These are phyloP conservation scores for Penicillium sp. DNA, from an alignment of 2,329 filamentous ascomycete genomes.

Conservation along the genomic window DNA sequence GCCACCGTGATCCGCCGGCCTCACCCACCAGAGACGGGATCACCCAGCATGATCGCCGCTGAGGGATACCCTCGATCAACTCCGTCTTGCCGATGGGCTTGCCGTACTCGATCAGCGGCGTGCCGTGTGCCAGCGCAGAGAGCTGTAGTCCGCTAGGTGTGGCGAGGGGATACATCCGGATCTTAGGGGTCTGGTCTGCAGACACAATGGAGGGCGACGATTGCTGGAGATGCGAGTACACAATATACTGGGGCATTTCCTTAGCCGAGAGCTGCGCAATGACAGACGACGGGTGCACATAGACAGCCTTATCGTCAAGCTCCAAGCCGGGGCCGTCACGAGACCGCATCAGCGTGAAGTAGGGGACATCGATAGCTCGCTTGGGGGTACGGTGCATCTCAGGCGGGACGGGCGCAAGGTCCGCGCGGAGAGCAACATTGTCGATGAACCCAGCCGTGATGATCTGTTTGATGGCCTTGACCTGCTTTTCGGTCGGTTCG, in stretches of 20 bases:
- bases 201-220: constrained; percentile 47
- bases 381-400: constrained; percentile 60
- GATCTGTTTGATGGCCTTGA: constrained; percentile 80
- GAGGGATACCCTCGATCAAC: constrained; percentile 39
- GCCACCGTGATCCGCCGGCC: constrained; percentile 65
- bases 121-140: constrained; percentile 69
- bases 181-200: constrained; percentile 58
- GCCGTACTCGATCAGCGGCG: constrained; percentile 71
- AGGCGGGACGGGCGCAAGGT: constrained; percentile 67
- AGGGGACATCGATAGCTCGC: constrained; percentile 85
- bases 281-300: constrained; percentile 75
- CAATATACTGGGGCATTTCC: constrained; percentile 76
- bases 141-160: constrained; percentile 68
- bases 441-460: constrained; percentile 87
- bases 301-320: constrained; percentile 60
- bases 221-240: constrained; percentile 82
- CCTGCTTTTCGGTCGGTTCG: constrained; percentile 56
- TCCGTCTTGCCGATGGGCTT: constrained; percentile 83
- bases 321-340: constrained; percentile 39
- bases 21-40: constrained; percentile 68
- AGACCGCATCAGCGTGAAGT: constrained; percentile 72
- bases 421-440: constrained; percentile 82
- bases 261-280: constrained; percentile 60
- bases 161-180: constrained; percentile 79
- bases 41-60: constrained; percentile 68